These are phyloP conservation scores for Ceratorhiza oryzae-sativae DNA, from an alignment of 1,284 basidiomycete genomes.

Conservation along the genomic window DNA sequence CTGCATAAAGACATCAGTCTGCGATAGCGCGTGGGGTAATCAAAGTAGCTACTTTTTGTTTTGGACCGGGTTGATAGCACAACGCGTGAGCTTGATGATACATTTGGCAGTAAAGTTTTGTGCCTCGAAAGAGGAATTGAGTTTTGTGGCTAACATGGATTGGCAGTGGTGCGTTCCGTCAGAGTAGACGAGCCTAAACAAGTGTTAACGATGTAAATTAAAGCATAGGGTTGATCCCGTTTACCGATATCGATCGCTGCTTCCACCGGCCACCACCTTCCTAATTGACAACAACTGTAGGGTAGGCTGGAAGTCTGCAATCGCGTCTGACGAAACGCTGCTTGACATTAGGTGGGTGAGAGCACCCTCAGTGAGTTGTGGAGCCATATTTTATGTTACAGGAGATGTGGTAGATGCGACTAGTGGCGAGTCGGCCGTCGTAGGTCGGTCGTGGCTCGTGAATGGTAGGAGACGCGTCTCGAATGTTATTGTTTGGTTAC, in stretches of 20 bases:
- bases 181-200: conserved; percentile 55
- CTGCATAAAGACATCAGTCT: conserved; percentile 53
- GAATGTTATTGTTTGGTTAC: conserved; percentile 29
- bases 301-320: conserved; percentile 60
- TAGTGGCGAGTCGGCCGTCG: conserved; percentile 6
- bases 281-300: conserved; percentile 86
- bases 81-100: conserved; percentile 76
- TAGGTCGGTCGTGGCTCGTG: conserved; percentile 9
- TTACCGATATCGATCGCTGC: conserved; percentile 52
- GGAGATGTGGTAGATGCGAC: neutral
- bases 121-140: conserved; percentile 78
- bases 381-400: conserved; percentile 8
- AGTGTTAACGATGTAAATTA: neutral
- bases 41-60: conserved; percentile 70
- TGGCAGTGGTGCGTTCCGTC: conserved; percentile 87
- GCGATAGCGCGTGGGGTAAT: conserved; percentile 36
- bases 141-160: conserved; percentile 94
- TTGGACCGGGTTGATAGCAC: conserved; percentile 86
- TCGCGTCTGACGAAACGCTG: conserved; percentile 24
- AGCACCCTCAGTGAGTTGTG: conserved; percentile 40
- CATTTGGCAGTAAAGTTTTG: conserved; percentile 75
- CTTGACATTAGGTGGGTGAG: conserved; percentile 39
- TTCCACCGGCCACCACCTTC: conserved; percentile 60
- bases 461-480: conserved; percentile 33
- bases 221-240: neutral